Percentiles rank a stretch among this genome's conserved stretches.
These are phyloP conservation scores for Vanderwaltozyma yarrowii DNA, from an alignment of 805 yeast species.

Conservation along the genomic window DNA sequence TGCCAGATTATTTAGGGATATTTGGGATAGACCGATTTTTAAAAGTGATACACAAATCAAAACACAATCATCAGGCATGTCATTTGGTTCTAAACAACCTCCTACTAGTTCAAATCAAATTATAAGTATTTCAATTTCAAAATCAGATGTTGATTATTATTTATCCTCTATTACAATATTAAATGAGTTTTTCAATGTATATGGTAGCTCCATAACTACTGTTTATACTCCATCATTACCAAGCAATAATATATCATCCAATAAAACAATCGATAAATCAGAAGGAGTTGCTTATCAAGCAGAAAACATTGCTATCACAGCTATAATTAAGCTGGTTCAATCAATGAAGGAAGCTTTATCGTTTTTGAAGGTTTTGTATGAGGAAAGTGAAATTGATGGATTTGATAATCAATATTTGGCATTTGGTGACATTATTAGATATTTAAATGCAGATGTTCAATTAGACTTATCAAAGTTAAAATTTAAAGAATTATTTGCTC, in stretches of 20 bases:
- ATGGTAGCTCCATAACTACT: conserved; percentile 36
- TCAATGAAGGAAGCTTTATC: conserved; percentile 86
- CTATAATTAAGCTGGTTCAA: conserved; percentile 62
- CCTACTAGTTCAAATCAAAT: conserved; percentile 9
- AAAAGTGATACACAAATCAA: conserved; percentile 21
- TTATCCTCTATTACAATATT: conserved; percentile 61
- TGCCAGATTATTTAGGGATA: conserved; percentile 65
- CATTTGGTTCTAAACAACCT: neutral
- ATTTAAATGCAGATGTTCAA: conserved; percentile 58
- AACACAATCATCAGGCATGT: conserved; percentile 1
- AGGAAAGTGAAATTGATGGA: conserved; percentile 44
- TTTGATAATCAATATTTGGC: conserved; percentile 29
- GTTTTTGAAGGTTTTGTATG: conserved; percentile 69
- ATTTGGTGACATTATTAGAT: conserved; percentile 60
- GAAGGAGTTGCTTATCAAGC: conserved; percentile 74
- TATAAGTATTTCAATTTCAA: conserved; percentile 19
- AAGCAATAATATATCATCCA: conserved; percentile 5
- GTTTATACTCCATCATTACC: conserved; percentile 37
- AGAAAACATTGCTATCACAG: conserved; percentile 78
- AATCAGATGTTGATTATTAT: conserved; percentile 50
- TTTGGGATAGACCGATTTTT: conserved; percentile 72
- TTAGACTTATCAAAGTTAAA: conserved; percentile 52
- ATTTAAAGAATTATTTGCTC: conserved; percentile 70
- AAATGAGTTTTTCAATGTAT: conserved; percentile 58
- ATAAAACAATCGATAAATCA: conserved; percentile 21